phyloP scores from a whole-genome alignment of 1,284 basidiomycete genomes.

The Heliocybe sulcata region DNA sequence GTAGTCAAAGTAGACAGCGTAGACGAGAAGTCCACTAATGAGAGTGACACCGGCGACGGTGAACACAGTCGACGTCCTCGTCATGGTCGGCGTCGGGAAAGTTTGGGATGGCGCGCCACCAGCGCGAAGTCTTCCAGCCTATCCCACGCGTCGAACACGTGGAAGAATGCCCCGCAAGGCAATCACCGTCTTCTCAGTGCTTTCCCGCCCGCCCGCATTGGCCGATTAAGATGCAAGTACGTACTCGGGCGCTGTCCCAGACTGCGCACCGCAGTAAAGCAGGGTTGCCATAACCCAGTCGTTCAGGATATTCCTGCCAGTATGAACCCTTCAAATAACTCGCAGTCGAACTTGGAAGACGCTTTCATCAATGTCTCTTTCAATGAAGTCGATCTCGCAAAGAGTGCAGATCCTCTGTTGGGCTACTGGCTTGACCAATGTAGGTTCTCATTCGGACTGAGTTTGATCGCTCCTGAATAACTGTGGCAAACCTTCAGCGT shows the following conservation, averaged over 20 bases:
- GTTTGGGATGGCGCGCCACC: slow-evolving; percentile 1
- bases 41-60: slow-evolving; percentile 66
- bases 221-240: too few relatives aligned
- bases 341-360: slow-evolving; percentile 26
- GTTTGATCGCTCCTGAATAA: neutral
- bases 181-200: neutral
- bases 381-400: slow-evolving; percentile 22
- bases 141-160: neutral
- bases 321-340: neutral
- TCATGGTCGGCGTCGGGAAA: slow-evolving; percentile 19
- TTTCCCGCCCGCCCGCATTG: neutral
- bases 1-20: slow-evolving; percentile 94
- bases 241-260: neutral
- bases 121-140: slow-evolving; percentile 1
- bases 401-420: slow-evolving; percentile 26
- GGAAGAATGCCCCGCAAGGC: neutral
- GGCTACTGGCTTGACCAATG: slow-evolving; percentile 48
- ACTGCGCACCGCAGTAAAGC: neutral
- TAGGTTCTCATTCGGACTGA: slow-evolving; percentile 17
- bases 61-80: slow-evolving; percentile 21
- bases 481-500: slow-evolving; percentile 29
- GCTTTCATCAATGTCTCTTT: slow-evolving; percentile 44
- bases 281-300: neutral
- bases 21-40: slow-evolving; percentile 60
- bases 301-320: neutral